Conservation (phyloP, 2,329 filamentous ascomycete species). For the Drechslerella stenobrocha region DNA sequence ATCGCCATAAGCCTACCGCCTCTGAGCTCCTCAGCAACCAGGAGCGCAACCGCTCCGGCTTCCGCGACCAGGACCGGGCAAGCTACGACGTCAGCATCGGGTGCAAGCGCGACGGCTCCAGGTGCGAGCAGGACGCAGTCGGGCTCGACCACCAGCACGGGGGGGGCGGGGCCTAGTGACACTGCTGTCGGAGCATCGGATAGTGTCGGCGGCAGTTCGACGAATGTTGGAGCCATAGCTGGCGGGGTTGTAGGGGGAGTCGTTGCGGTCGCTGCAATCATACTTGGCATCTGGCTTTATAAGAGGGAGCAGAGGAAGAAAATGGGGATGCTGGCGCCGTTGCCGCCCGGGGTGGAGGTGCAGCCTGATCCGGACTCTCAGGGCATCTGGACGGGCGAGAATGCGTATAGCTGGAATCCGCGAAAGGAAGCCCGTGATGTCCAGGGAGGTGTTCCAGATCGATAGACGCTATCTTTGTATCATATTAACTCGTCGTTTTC, state of each 20-base stretch:
- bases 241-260: constrained; percentile 8
- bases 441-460: constrained; percentile 18
- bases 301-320: constrained; percentile 28
- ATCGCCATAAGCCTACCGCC: constrained; percentile 18
- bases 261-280: background rate
- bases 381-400: constrained; percentile 21
- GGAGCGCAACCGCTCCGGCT: background rate
- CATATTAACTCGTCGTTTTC: no score
- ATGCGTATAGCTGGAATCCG: constrained; percentile 35
- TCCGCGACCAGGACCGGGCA: background rate
- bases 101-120: background rate
- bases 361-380: constrained; percentile 14
- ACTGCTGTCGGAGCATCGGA: background rate
- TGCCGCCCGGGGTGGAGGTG: constrained; percentile 1
- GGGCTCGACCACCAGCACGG: no score
- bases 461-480: constrained; percentile 3
- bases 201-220: background rate
- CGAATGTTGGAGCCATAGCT: background rate
- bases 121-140: background rate
- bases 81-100: background rate
- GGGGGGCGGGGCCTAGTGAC: no score
- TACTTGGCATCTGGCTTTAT: constrained; percentile 13
- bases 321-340: constrained; percentile 13
- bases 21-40: constrained; percentile 5
- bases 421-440: constrained; percentile 18